These are phyloP conservation scores for Colletotrichum simmondsii DNA, from an alignment of 2,329 filamentous ascomycete species.

Conservation along the genomic window DNA sequence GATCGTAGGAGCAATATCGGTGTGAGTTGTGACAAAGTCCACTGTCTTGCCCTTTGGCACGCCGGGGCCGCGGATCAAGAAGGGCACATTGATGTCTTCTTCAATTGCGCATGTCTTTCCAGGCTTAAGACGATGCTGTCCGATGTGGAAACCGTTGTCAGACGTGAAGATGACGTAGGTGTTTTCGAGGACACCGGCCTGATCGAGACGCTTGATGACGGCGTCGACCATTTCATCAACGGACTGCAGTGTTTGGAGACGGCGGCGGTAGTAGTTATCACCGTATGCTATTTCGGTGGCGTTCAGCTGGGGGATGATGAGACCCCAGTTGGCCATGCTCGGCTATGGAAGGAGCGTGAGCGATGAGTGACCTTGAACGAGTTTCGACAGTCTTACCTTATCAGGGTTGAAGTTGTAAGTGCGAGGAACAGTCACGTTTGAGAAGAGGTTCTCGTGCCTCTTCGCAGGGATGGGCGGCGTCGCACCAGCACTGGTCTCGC, in stretches of 20 bases:
- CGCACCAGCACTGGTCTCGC: constrained; percentile 22
- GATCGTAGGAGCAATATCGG: constrained; percentile 72
- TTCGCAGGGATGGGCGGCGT: constrained; percentile 65
- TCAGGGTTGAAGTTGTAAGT: constrained; percentile 75
- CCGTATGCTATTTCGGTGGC: constrained; percentile 55
- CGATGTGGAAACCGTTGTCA: constrained; percentile 71
- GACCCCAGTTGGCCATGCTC: constrained; percentile 59
- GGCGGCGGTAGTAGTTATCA: constrained; percentile 62
- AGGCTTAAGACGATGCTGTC: constrained; percentile 67
- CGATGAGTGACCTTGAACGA: not conserved
- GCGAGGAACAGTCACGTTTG: constrained; percentile 68
- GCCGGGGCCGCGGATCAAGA: constrained; percentile 66
- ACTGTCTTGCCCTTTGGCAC: constrained; percentile 52
- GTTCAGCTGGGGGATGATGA: constrained; percentile 51
- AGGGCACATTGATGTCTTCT: constrained; percentile 68
- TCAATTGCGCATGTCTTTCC: constrained; percentile 70
- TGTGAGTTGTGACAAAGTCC: constrained; percentile 66
- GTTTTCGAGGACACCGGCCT: constrained; percentile 70
- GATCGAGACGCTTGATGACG: constrained; percentile 53
- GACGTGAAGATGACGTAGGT: constrained; percentile 70
- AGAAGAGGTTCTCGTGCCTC: constrained; percentile 72
- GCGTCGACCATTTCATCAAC: constrained; percentile 66
- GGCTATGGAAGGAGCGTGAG: constrained; percentile 38
- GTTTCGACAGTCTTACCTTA: constrained; percentile 47
- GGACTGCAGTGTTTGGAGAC: constrained; percentile 62